Evolutionary conservation across 371 early-diverging fungal species (phyloP), one percentile per base, ranked within the genome.

Genomic region (Massospora cicadina): DNA sequence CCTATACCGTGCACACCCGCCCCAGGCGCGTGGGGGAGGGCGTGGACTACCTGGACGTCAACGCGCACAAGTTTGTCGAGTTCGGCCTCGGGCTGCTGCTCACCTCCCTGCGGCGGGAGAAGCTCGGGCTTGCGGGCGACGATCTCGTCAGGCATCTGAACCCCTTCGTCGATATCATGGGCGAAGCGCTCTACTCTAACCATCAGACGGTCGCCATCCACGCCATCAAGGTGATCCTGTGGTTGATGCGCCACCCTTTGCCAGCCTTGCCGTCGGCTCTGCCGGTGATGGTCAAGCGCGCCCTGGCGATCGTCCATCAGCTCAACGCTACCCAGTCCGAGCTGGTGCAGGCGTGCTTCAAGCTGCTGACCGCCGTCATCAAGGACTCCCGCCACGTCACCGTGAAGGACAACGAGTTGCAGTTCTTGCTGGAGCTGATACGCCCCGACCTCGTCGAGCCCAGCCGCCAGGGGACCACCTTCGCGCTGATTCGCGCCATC

Each of bases 381-480:
- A 83, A 86, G 30, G 83, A 88, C 64, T 79, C 78, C 65, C 67
- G 76, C 23, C 71, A 78, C 23, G 77, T 82, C 1, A 71, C 75
- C 7, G 66, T 93, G 30, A 81, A 76, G 27, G 84, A 91, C 61
- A 71, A 76, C 24, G 93, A 95, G 70, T 72, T 97, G 43, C 80
- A 84, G 2, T 80, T 82, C 33, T 71, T 95, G 31, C 75, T 95
- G 55, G 77, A 81, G 63, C 73, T 93, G 65, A 81, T 95, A 56
- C 79, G 80, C 30, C 90, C 92, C 12, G 93, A 96, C 70, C 71
- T 98, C 63, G 93, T 92, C 68, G 89, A 89, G 55, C 81, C 88
- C 23, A 90, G 91, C 65, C 75, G 82, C 1, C 93, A 92, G 69
- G 75, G 83, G 0, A 88, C 88, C 1, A 86, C 87, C 0, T 95